phyloP scores from a whole-genome alignment of 768 basidiomycete species.

The Phylloporus rhodoxanthus region DNA sequence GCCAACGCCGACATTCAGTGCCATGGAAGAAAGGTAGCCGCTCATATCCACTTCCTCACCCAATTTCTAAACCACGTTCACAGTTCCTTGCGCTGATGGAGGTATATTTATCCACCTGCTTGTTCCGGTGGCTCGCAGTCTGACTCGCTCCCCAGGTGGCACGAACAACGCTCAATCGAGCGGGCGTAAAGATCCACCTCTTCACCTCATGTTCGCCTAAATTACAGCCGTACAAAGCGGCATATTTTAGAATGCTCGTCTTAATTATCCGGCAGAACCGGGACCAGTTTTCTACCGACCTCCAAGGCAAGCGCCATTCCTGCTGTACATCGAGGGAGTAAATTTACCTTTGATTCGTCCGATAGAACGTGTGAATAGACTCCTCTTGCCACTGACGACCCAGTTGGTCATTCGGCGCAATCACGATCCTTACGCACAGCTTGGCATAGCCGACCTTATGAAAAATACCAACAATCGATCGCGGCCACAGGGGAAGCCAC shows the following conservation, averaged over 20 bases:
- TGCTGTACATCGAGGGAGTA: not conserved
- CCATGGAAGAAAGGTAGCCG: slow-evolving; percentile 25
- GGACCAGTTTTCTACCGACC: slow-evolving; percentile 19
- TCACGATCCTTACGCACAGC: slow-evolving; percentile 28
- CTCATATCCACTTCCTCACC: not conserved
- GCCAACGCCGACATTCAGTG: slow-evolving; percentile 18
- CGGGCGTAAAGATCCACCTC: slow-evolving; percentile 39
- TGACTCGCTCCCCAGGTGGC: slow-evolving; percentile 35
- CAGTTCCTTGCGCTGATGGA: slow-evolving; percentile 48
- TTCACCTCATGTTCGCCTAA: slow-evolving; percentile 42
- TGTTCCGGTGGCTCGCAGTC: not conserved
- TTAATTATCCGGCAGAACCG: slow-evolving; percentile 35
- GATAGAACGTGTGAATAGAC: slow-evolving; percentile 28
- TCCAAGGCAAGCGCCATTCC: slow-evolving; percentile 18
- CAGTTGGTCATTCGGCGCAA: slow-evolving; percentile 26
- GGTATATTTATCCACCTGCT: slow-evolving; percentile 33
- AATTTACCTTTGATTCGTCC: slow-evolving; percentile 4
- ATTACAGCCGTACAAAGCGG: slow-evolving; percentile 39
- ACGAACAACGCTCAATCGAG: slow-evolving; percentile 39
- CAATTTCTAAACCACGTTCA: slow-evolving; percentile 7
- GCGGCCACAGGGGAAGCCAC: slow-evolving; percentile 12
- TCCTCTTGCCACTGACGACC: slow-evolving; percentile 31
- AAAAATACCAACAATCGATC: slow-evolving; percentile 12
- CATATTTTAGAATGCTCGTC: slow-evolving; percentile 45
- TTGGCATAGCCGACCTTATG: slow-evolving; percentile 32